Evolutionary conservation across 2,329 filamentous ascomycete species (phyloP), one percentile per base, ranked within the genome.

Genomic region (Lomentospora prolificans): DNA sequence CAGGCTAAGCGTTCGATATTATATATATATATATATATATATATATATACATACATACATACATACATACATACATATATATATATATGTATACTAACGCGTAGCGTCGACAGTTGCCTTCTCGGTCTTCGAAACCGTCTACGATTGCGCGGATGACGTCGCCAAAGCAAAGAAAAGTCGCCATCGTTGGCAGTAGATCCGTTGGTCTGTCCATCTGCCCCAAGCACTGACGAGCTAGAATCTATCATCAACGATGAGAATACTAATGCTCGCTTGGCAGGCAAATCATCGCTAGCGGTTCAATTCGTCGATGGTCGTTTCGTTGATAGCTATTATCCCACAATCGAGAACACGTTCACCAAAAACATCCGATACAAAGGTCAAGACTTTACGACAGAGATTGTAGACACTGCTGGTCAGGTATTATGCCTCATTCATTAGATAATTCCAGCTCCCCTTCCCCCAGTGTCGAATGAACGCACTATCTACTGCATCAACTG

Each of bases 331-430:
- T 99, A 99, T 74, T 99, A 99, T 71, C 94, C 94, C 33, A 99
- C 94, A 41, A 97, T 99, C 66, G 94, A 99, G 72, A 99, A 97
- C 71, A 97, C 92, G 2, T 99, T 99, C 70, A 95, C 87, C 77
- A 95, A 95, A 71, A 86, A 90, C 63, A 96, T 99, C 70, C 87
- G 89, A 64, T 87, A 88, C 71, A 95, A 94, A 72, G 87, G 88
- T 53, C 90, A 96, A 71, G 94, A 97, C 62, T 99, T 85, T 71
- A 85, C 89, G 53, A 96, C 91, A 10, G 94, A 99, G 75, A 97
- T 99, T 65, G 94, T 99, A 69, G 94, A 99, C 69, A 99, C 94
- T 27, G 94, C 94, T 55, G 94, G 94, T 58, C 91, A 96, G 79
- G 87, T 90, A 77, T 66, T 75, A 50, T n/a, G 1, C 27, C 52